These are phyloP conservation scores for Chalara sp. DNA, from an alignment of 2,329 filamentous ascomycete genomes.

Conservation along the genomic window DNA sequence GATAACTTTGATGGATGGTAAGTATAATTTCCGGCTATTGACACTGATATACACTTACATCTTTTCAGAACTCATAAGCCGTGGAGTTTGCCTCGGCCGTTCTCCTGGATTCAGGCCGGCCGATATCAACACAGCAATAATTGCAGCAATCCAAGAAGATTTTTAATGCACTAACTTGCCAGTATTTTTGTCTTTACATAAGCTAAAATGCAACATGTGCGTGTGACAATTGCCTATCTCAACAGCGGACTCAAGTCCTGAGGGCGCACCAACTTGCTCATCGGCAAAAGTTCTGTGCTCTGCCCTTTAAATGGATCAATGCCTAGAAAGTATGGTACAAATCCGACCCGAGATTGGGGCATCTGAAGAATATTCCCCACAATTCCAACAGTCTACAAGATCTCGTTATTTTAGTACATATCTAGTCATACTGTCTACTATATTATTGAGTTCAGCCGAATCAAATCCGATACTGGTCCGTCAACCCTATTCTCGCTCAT, in stretches of 20 bases:
- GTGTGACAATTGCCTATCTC: neutral
- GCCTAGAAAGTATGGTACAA: neutral
- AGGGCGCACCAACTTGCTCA: too few relatives aligned
- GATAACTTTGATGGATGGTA: constrained; percentile 24
- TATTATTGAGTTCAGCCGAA: too few relatives aligned
- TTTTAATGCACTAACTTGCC: neutral
- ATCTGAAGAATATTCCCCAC: too few relatives aligned
- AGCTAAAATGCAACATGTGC: neutral
- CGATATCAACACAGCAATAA: constrained; percentile 27
- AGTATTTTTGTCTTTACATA: too few relatives aligned
- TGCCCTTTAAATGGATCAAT: neutral
- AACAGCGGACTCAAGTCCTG: neutral
- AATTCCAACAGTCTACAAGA: too few relatives aligned
- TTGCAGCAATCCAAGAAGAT: constrained; percentile 15
- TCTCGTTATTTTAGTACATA: too few relatives aligned
- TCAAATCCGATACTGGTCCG: too few relatives aligned
- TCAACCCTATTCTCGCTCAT: too few relatives aligned
- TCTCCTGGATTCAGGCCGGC: constrained; percentile 23
- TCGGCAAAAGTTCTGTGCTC: too few relatives aligned
- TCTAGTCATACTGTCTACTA: too few relatives aligned
- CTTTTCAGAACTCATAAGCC: constrained; percentile 20
- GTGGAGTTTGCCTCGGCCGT: constrained; percentile 24
- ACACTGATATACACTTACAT: neutral
- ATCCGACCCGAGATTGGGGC: neutral
- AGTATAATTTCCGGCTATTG: constrained; percentile 4